A percentile compares a stretch with the other conserved stretches of the same genome.
These are phyloP conservation scores for Calonectria multiphialidica DNA, from an alignment of 2,329 filamentous ascomycete species.

Conservation along the genomic window DNA sequence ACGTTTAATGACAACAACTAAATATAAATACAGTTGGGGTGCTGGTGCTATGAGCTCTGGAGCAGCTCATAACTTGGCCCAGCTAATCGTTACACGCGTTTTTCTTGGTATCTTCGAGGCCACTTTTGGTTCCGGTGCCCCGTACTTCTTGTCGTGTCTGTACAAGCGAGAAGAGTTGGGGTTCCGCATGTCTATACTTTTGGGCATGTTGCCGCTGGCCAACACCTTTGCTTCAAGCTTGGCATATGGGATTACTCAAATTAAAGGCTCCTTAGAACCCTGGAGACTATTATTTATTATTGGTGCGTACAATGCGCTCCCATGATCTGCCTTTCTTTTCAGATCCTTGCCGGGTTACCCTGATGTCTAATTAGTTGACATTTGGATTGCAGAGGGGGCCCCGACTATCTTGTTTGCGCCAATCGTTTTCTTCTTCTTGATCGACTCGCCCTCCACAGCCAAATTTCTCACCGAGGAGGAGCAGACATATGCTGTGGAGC, in stretches of 20 bases:
- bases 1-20: not conserved
- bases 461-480: conserved; percentile 22
- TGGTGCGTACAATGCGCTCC: not conserved
- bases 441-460: conserved; percentile 22
- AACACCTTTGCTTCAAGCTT: conserved; percentile 27
- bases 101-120: conserved; percentile 33
- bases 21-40: conserved; percentile 24
- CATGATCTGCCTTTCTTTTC: not conserved
- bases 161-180: conserved; percentile 32
- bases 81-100: conserved; percentile 20
- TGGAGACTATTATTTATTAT: conserved; percentile 28
- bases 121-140: conserved; percentile 33
- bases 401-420: conserved; percentile 20
- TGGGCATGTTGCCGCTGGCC: conserved; percentile 27
- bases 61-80: conserved; percentile 4
- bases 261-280: conserved; percentile 16
- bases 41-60: conserved; percentile 35
- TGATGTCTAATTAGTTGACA: not conserved
- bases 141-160: conserved; percentile 29
- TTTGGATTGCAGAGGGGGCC: conserved; percentile 6
- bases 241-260: conserved; percentile 29
- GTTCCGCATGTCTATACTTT: conserved; percentile 24
- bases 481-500: conserved; percentile 18
- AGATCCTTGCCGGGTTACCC: no score
- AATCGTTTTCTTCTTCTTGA: conserved; percentile 21